A percentile compares a stretch with the other conserved stretches of the same genome.
These are phyloP conservation scores for Chlorophyllum brunneum DNA, from an alignment of 768 basidiomycete genomes.

Conservation along the genomic window DNA sequence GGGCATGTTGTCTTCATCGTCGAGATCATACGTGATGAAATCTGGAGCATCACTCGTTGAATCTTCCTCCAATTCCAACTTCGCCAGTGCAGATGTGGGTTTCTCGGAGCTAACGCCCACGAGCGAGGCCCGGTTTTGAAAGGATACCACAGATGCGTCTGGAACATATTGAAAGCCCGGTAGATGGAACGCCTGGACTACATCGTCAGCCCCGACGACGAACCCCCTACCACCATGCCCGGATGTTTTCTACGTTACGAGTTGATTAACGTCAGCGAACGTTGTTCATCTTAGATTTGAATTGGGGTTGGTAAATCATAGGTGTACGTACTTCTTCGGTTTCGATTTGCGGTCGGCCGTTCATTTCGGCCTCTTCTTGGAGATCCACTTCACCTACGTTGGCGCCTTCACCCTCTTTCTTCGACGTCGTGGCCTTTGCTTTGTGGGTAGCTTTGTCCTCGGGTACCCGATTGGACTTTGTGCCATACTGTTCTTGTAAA, in stretches of 20 bases:
- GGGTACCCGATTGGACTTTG: conserved; percentile 3
- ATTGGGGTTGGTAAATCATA: no score
- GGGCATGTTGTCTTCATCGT: conserved; percentile 13
- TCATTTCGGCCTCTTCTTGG: no score
- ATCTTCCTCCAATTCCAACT: conserved; percentile 17
- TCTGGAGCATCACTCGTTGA: conserved; percentile 18
- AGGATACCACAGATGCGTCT: conserved; percentile 15
- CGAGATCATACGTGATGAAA: conserved; percentile 32
- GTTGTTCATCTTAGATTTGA: no score
- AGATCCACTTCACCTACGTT: neutral
- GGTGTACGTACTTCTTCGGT: neutral
- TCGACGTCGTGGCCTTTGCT: conserved; percentile 10
- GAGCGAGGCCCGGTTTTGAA: neutral
- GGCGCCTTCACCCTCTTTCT: conserved; percentile 14
- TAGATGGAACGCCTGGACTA: conserved; percentile 69
- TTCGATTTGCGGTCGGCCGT: neutral
- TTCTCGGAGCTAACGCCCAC: no score
- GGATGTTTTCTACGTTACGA: conserved; percentile 14
- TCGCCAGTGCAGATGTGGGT: no score
- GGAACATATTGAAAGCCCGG: conserved; percentile 51
- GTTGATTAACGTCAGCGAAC: conserved; percentile 1
- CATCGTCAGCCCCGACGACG: conserved; percentile 63
- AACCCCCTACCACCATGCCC: conserved; percentile 54
- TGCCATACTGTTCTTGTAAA: conserved; percentile 75
- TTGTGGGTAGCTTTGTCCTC: neutral